These are phyloP conservation scores for Xylaria sp. DNA, from an alignment of 2,329 filamentous ascomycete species.

Conservation along the genomic window DNA sequence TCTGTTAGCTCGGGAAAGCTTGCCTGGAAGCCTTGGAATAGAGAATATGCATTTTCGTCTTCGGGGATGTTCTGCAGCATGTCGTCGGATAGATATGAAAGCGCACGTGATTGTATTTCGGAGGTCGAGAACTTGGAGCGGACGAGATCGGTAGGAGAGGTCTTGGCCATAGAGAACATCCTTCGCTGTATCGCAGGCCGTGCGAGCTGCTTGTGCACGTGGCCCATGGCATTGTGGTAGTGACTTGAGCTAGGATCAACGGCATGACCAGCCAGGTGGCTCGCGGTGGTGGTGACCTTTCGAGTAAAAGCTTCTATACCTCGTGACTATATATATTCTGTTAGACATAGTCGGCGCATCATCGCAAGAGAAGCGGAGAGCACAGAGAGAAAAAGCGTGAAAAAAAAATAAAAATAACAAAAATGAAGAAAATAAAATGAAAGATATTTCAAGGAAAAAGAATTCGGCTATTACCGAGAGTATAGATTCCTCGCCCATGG, in stretches of 20 bases:
- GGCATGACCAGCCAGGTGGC: constrained; percentile 82
- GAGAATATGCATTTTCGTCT: constrained; percentile 83
- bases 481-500: constrained; percentile 50
- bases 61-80: constrained; percentile 90
- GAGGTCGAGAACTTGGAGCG: constrained; percentile 88
- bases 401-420: neutral
- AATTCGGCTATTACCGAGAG: constrained; percentile 46
- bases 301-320: constrained; percentile 92
- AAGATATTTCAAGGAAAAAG: neutral
- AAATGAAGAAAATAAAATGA: neutral
- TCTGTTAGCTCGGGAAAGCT: constrained; percentile 79
- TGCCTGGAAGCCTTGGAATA: constrained; percentile 97
- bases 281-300: constrained; percentile 94
- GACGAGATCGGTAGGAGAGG: constrained; percentile 92
- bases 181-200: constrained; percentile 86
- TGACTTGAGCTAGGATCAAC: constrained; percentile 68
- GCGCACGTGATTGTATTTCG: constrained; percentile 93
- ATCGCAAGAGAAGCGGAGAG: neutral
- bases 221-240: constrained; percentile 88
- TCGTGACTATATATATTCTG: constrained; percentile 69
- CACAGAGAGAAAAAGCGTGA: neutral
- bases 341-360: constrained; percentile 32
- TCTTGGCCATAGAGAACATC: constrained; percentile 90
- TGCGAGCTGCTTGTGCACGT: constrained; percentile 89
- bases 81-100: constrained; percentile 90